phyloP scores from a whole-genome alignment of 129 eudicot species.

The Cynara cardunculus region DNA sequence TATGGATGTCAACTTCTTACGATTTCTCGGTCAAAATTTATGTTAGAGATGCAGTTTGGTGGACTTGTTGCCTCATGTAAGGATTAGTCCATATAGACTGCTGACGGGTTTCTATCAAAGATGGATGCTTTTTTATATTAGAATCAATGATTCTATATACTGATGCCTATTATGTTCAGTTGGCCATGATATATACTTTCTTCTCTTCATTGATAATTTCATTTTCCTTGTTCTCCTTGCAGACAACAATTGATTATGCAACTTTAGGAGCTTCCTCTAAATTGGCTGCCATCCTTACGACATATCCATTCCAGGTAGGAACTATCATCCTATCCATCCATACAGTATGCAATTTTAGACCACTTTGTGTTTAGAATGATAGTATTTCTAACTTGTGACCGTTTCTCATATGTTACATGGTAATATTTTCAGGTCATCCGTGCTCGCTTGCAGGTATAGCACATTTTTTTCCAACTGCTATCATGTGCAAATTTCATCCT shows the following conservation, averaged over 20 bases:
- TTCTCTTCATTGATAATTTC: neutral
- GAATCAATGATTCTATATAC: neutral
- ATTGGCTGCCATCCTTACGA: constrained; percentile 67
- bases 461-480: neutral
- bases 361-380: neutral
- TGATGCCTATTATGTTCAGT: neutral
- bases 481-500: neutral
- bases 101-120: neutral
- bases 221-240: neutral
- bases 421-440: constrained; percentile 74
- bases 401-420: neutral
- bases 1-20: too few relatives aligned
- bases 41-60: too few relatives aligned
- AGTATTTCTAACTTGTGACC: constrained; percentile 5
- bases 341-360: neutral
- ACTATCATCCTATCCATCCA: neutral
- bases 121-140: neutral
- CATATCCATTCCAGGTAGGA: constrained; percentile 88
- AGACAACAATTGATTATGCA: constrained; percentile 85
- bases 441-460: constrained; percentile 81
- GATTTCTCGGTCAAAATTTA: too few relatives aligned
- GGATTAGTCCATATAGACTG: too few relatives aligned
- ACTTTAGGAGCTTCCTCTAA: constrained; percentile 86
- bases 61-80: too few relatives aligned
- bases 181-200: neutral